These are phyloP conservation scores for Yamadazyma mexicana DNA, from an alignment of 1,139 yeast species.

Conservation along the genomic window DNA sequence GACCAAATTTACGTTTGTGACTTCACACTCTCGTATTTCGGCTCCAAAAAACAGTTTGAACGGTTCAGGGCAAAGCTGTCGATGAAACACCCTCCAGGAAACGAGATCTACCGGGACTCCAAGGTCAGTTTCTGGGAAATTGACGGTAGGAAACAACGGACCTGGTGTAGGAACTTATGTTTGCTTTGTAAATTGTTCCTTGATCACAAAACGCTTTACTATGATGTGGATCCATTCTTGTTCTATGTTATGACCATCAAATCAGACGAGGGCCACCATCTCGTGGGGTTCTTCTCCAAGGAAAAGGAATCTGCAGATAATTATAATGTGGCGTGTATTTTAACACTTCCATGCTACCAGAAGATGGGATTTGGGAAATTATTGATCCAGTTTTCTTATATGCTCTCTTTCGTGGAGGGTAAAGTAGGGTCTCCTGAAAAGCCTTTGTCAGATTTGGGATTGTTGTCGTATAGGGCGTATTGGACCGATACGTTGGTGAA, in stretches of 20 bases:
- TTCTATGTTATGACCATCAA: constrained; percentile 93
- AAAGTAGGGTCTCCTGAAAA: constrained; percentile 97
- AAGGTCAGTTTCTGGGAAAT: constrained; percentile 83
- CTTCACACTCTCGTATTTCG: constrained; percentile 84
- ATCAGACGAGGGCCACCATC: constrained; percentile 87
- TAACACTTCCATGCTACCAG: constrained; percentile 94
- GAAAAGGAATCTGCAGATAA: constrained; percentile 95
- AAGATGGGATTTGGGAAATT: constrained; percentile 92
- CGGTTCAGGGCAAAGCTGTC: constrained; percentile 86
- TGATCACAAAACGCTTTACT: constrained; percentile 93
- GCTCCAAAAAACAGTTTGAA: constrained; percentile 87
- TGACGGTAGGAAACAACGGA: constrained; percentile 92
- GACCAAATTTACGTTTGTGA: constrained; percentile 90
- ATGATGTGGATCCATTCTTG: constrained; percentile 95
- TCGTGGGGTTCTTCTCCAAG: constrained; percentile 94
- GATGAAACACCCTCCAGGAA: constrained; percentile 94
- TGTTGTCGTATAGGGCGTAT: constrained; percentile 88
- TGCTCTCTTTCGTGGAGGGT: constrained; percentile 80
- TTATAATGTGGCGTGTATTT: constrained; percentile 96
- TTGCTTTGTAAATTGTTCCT: constrained; percentile 81
- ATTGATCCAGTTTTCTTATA: constrained; percentile 89
- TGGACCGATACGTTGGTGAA: constrained; percentile 92
- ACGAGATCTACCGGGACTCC: constrained; percentile 90
- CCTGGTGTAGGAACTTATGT: constrained; percentile 96
- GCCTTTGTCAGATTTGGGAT: constrained; percentile 92